Base-by-base conservation (phyloP, 1,284 basidiomycete species). In the Vanrija sp. region DNA sequence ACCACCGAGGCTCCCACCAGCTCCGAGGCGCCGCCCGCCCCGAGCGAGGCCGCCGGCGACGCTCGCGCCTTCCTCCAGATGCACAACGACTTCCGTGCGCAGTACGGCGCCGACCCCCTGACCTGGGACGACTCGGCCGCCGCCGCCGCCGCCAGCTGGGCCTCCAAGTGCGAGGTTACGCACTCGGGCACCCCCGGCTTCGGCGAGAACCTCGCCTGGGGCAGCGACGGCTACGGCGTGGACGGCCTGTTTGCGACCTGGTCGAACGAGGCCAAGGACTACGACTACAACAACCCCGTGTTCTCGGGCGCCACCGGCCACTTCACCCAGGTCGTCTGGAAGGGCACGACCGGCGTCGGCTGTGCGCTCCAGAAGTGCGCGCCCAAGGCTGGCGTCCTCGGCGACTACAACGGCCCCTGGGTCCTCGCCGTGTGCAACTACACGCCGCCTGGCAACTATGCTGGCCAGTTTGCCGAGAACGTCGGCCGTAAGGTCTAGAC, bases 201-300 rank as follows among this genome's bases (percentile, higher is more conserved):
- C 14, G 34, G 91, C 53, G 98, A 97, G 79, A 98, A 98, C 73
- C 90, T 98, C 62, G 9, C 34, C 34, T 15, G 34, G 9, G 12
- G 34, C 21, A 23, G 34, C 34, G 85, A 98, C 65, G 88, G 98
- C 46, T 15, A 34, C 34, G 34, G 9, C 34, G 34, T 12, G 34
- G 9, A 8, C 10, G 34, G 14, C 12, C 9, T 34, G 34, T 18
- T 51, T 18, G 38, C 40, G 46, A 44, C 23, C 16, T 59, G 53
- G 54, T 47, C 54, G 34, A 23, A 46, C 9, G 57, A 59, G 54
- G 52, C 19, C 19, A 25, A 21, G 25, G 5, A 18, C 12, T 55
- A 49, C 47, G 16, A 52, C 28, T 72, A 67, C 62, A 57, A 61
- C 55, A 63, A 63, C 49, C 70, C 70, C 25, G 58, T 55, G 25